Evolutionary conservation across 148 eudicot species (phyloP).

Genomic region (Gaultheria prostrata): DNA sequence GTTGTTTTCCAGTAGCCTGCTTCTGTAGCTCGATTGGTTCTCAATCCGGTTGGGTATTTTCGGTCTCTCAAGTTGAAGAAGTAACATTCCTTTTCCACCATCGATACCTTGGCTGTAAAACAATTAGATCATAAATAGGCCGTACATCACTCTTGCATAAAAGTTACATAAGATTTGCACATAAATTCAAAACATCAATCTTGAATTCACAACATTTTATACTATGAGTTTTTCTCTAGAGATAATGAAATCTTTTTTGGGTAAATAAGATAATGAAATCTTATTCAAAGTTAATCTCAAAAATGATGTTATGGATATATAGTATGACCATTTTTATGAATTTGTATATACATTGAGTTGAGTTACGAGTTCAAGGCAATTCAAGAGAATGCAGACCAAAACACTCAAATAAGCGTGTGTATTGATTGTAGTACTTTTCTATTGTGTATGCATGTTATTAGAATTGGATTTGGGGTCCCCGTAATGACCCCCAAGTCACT

Average conservation of each 20-base stretch:
- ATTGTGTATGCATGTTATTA: neutral
- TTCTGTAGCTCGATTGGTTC: constrained; percentile 87
- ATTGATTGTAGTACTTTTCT: neutral
- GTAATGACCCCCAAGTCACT: too few species aligned
- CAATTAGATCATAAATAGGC: neutral
- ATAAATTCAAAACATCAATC: neutral
- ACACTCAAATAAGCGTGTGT: neutral
- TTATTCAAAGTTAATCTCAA: neutral
- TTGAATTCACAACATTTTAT: neutral
- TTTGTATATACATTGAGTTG: too few species aligned
- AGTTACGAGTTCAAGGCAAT: neutral
- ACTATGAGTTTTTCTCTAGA: neutral
- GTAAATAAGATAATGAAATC: too few species aligned
- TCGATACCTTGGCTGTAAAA: constrained; percentile 74
- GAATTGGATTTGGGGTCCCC: too few species aligned
- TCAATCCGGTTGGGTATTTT: constrained; percentile 83
- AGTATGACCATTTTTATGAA: too few species aligned
- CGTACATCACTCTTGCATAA: neutral
- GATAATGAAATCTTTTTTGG: neutral
- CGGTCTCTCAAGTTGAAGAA: constrained; percentile 79
- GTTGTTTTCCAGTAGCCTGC: constrained; percentile 96
- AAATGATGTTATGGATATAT: too few species aligned
- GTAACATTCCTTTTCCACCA: constrained; percentile 97
- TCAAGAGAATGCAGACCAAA: neutral
- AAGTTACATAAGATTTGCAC: neutral